Percentiles rank a stretch among this genome's conserved stretches.
Evolutionary conservation across 2,329 filamentous ascomycete species (phyloP).

Genomic region (Pseudogymnoascus sp.): DNA sequence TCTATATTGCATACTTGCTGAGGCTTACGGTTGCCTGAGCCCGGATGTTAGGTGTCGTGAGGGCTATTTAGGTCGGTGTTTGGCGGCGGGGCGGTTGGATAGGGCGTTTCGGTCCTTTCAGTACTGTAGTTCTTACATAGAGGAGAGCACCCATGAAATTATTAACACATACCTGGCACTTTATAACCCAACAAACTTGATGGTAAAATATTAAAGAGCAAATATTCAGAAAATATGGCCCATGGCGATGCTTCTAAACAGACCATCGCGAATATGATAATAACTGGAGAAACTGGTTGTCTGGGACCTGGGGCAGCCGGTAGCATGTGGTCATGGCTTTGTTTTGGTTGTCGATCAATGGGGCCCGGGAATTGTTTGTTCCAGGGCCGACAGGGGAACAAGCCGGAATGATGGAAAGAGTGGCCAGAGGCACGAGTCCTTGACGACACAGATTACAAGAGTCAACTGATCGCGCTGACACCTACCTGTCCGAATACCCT

Average conservation of each 20-base stretch:
- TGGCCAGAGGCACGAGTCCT: constrained; percentile 5
- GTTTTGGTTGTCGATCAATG: constrained; percentile 2
- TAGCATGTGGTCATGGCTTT: neutral
- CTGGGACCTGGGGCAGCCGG: neutral
- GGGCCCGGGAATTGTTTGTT: constrained; percentile 3
- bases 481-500: neutral
- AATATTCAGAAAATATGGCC: neutral
- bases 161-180: neutral
- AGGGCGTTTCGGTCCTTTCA: constrained; percentile 1
- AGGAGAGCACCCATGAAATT: neutral
- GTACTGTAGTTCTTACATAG: neutral
- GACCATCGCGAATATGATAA: neutral
- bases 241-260: neutral
- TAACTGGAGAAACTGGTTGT: neutral
- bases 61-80: constrained; percentile 2
- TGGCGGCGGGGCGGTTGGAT: neutral
- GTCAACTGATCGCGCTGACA: constrained; percentile 6
- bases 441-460: constrained; percentile 1
- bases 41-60: neutral
- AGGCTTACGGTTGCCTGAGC: neutral
- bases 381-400: constrained; percentile 7
- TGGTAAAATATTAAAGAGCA: neutral
- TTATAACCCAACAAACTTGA: neutral
- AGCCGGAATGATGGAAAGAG: constrained; percentile 5
- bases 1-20: constrained; percentile 4